These are phyloP conservation scores for Podaxis sp. DNA, from an alignment of 768 basidiomycete species.

Conservation along the genomic window DNA sequence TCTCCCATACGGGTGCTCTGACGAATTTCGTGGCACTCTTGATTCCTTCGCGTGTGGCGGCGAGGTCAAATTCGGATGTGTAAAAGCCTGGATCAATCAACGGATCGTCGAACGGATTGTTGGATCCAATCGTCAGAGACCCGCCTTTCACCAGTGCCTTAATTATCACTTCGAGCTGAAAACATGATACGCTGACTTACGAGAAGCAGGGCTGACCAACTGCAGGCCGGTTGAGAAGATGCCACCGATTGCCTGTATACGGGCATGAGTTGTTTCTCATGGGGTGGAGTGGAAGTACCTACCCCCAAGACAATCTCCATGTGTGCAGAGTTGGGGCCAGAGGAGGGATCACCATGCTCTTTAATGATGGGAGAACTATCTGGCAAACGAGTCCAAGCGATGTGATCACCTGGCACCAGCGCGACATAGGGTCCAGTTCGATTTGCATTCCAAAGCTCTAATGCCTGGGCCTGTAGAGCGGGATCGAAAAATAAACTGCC, in stretches of 20 bases:
- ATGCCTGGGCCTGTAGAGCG: background rate
- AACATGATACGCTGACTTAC: slow-evolving; percentile 12
- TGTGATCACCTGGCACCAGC: background rate
- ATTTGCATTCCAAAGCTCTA: slow-evolving; percentile 10
- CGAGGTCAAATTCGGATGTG: slow-evolving; percentile 11
- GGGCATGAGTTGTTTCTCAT: background rate
- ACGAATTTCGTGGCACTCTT: slow-evolving; percentile 13
- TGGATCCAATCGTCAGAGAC: slow-evolving; percentile 19
- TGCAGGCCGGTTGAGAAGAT: slow-evolving; percentile 20
- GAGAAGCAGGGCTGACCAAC: slow-evolving; percentile 28
- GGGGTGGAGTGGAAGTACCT: background rate
- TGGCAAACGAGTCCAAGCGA: slow-evolving; percentile 14
- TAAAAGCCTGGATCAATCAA: slow-evolving; percentile 20
- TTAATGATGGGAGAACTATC: slow-evolving; percentile 12
- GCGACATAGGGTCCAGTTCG: slow-evolving; percentile 12
- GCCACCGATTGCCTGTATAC: slow-evolving; percentile 20
- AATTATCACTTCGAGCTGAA: background rate
- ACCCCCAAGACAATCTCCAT: slow-evolving; percentile 14
- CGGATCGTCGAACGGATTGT: slow-evolving; percentile 25
- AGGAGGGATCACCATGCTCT: slow-evolving; percentile 11
- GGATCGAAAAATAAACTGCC: background rate
- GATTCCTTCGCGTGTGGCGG: slow-evolving; percentile 7
- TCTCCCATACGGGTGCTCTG: slow-evolving; percentile 11
- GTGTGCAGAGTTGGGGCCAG: slow-evolving; percentile 14
- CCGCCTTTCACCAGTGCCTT: slow-evolving; percentile 13